Conservation (phyloP, 495 filamentous ascomycete genomes). For the Daldinia grandis region DNA sequence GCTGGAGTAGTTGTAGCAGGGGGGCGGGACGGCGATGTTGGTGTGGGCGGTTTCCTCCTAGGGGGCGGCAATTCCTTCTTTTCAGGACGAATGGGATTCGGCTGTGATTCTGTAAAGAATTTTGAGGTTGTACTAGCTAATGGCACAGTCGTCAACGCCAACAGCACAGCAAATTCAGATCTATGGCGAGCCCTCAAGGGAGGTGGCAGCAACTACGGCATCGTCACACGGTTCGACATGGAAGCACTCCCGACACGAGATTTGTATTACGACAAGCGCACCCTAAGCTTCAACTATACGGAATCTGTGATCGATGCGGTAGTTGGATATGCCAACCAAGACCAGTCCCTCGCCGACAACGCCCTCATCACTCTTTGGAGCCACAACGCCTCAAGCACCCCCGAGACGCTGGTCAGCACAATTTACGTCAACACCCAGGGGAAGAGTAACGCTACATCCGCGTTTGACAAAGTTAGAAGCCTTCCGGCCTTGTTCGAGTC, state of each 20-base stretch:
- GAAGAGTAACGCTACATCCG: slow-evolving; percentile 19
- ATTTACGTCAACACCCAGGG: slow-evolving; percentile 38
- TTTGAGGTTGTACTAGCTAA: slow-evolving; percentile 63
- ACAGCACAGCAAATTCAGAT: slow-evolving; percentile 52
- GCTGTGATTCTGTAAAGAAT: slow-evolving; percentile 58
- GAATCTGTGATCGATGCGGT: slow-evolving; percentile 38
- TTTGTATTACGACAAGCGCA: slow-evolving; percentile 38
- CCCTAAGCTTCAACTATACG: slow-evolving; percentile 14
- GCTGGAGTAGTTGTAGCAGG: slow-evolving; percentile 50
- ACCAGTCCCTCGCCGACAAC: slow-evolving; percentile 37
- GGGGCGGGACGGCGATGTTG: slow-evolving; percentile 53
- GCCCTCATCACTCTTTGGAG: slow-evolving; percentile 29
- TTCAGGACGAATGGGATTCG: slow-evolving; percentile 53
- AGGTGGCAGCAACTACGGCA: slow-evolving; percentile 63
- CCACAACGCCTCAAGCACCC: slow-evolving; percentile 2
- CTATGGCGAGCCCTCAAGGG: slow-evolving; percentile 65
- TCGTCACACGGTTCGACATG: slow-evolving; percentile 64
- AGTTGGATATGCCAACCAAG: slow-evolving; percentile 43
- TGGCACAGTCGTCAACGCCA: slow-evolving; percentile 59
- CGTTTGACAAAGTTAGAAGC: slow-evolving; percentile 24
- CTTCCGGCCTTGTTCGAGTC: slow-evolving; percentile 18
- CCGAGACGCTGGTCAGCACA: slow-evolving; percentile 15
- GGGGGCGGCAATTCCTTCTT: slow-evolving; percentile 57
- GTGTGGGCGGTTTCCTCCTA: slow-evolving; percentile 54
- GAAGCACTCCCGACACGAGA: slow-evolving; percentile 42